Base-by-base conservation (phyloP, 2,329 filamentous ascomycete species). In the Ophiosphaerella narmari region DNA sequence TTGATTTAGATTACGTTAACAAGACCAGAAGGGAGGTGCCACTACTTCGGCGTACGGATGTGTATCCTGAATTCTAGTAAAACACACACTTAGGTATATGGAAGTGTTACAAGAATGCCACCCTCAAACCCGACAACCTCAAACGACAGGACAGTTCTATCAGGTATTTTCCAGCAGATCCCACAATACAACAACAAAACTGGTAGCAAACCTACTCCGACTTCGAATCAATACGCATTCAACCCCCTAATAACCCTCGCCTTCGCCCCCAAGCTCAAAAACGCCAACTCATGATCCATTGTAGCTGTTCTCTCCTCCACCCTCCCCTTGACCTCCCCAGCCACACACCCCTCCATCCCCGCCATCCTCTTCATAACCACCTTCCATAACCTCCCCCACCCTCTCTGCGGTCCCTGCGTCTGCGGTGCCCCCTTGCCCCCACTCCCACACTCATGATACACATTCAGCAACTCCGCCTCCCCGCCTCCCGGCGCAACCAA, bases 11-110 rank as follows among this genome's bases (percentile, higher is more conserved):
- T 21, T 70, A 77, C 29, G 62, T 84, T 46, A 72, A 78, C 48
- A 82, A 78, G 63, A 74, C 83, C 6, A 79, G 80, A 59, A 78
- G 67, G 55, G 78, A 82, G 56, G 82, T 86, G 72, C 82, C 83
- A 2, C 66, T 87, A 48, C 64, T 80, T 46, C 78, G 84, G 60
- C 75, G 85, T 65, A 80, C 77, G 45, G 73, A 74, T 60, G 70
- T 74, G n/a, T 75, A 75, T 62, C 55, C 71, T 35, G 65, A 66
- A 42, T 51, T 71, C 16, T 18, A 16, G n/a, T 48, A 42, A 16
- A 21, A 21, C 18, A 21, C 18, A 21, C 11, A 29, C 26, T 29
- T 29, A 29, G 26, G 26, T 29, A 29, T 29, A 21, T 21, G 3
- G 18, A 21, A 21, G 18, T 21, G 3, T 21, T 21, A 4, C 5